These are phyloP conservation scores for Nicotiana paniculata DNA, from an alignment of 257 asterid genomes.

Conservation along the genomic window DNA sequence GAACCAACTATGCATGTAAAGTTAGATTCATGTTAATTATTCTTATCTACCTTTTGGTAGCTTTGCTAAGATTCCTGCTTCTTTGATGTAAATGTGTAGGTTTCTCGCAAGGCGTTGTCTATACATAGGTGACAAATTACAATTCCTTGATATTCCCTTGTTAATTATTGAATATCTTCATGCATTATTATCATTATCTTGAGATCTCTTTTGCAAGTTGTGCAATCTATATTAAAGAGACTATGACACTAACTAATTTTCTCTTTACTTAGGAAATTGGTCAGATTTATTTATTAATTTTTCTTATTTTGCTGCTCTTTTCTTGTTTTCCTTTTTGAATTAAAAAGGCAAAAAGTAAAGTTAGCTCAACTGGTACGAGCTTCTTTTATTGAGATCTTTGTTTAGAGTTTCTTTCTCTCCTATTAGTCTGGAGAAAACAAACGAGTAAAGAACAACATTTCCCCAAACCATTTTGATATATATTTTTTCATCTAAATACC, in stretches of 20 bases:
- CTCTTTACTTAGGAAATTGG: not conserved
- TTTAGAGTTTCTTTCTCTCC: not conserved
- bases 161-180: not conserved
- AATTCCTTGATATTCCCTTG: not conserved
- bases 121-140: not conserved
- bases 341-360: not conserved
- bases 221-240: not conserved
- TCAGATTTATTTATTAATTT: too few relatives aligned
- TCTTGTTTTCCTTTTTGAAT: not conserved
- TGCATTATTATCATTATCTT: not conserved
- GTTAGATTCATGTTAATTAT: not conserved
- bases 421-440: not conserved
- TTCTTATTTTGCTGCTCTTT: too few relatives aligned
- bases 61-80: not conserved
- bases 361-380: not conserved
- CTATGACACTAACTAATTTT: not conserved
- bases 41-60: not conserved
- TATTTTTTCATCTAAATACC: too few relatives aligned
- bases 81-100: slow-evolving; percentile 4
- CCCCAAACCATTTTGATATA: too few relatives aligned
- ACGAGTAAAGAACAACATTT: not conserved
- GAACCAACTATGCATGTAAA: slow-evolving; percentile 1
- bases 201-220: not conserved
- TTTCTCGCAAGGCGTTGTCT: not conserved
- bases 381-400: not conserved